Evolutionary conservation across 2,329 filamentous ascomycete species (phyloP), one percentile per base, ranked within the genome.

Genomic region (Pyrenochaeta sp.): DNA sequence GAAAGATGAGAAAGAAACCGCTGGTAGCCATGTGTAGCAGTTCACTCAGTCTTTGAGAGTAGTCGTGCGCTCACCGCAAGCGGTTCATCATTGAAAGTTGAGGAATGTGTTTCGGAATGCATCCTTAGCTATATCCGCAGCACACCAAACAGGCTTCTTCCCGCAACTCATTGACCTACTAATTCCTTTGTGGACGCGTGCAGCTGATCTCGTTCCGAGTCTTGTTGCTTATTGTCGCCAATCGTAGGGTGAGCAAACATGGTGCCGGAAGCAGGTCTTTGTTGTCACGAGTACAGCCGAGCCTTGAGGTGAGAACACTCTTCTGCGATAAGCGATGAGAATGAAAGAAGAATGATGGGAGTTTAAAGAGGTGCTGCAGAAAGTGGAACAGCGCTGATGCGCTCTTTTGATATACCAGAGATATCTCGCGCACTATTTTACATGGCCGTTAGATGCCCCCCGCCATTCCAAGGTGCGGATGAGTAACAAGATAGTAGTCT

Each of bases 81-180:
- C 58, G 52, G 62, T 47, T 25, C 48, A 56, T 59, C 59, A 50
- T 61, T 60, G 50, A 46, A 28, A 30, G 47, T 50, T 12, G 44
- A 58, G 62, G 59, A 70, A 67, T 64, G 66, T 59, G 60, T 59
- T 54, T 62, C 49, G 68, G 63, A 67, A 68, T 67, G 67, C 51
- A 65, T 57, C 36, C 48, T 56, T 47, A 50, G 36, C 43, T 58
- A 62, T 58, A 60, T 56, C 55, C 44, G 34, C 49, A 36, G 54
- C 47, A 52, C 56, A 52, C 36, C 54, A 57, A 63, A 67, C 52
- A 60, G 61, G 54, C 42, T 36, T 45, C 30, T 36, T 34, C 45
- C 48, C 42, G 22, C 24, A 43, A 44, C n/a, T 36, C 15, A 43
- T 30, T 50, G 48, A 45, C 53, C 42, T 28, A 51, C 64, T 55